Percentiles rank a stretch among this genome's conserved stretches.
Conservation (phyloP, 345 rosid species). For the Anacardium occidentale region DNA sequence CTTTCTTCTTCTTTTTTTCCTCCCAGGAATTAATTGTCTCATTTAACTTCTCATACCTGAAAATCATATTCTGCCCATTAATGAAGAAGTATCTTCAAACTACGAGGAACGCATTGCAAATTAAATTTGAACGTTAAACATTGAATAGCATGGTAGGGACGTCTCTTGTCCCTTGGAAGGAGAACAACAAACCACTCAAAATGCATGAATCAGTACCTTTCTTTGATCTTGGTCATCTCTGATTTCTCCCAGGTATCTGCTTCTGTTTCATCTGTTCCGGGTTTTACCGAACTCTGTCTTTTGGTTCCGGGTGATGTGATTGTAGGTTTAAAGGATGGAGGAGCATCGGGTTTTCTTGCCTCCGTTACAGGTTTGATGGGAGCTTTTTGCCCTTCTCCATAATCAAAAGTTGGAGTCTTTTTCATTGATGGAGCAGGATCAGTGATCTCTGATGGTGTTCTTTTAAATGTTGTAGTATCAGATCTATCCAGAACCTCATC, state of each 20-base stretch:
- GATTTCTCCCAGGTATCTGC: constrained; percentile 66
- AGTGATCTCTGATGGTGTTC: constrained; percentile 7
- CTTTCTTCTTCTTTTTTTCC: constrained; percentile 50
- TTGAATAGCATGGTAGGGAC: background rate
- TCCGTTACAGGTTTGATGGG: constrained; percentile 16
- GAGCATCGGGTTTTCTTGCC: too few species aligned
- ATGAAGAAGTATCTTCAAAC: background rate
- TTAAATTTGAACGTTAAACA: background rate
- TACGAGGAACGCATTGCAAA: background rate
- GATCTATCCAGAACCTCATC: constrained; percentile 25
- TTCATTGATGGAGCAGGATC: constrained; percentile 30
- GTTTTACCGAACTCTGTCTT: constrained; percentile 19
- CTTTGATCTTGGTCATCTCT: constrained; percentile 46
- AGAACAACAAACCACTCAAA: too few species aligned
- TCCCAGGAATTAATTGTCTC: constrained; percentile 58
- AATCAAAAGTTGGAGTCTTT: constrained; percentile 24
- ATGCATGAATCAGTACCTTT: constrained; percentile 29
- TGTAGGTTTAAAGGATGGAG: constrained; percentile 21
- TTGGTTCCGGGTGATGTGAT: constrained; percentile 16
- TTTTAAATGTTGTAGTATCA: constrained; percentile 18
- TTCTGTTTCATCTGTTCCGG: constrained; percentile 23
- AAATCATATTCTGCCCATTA: constrained; percentile 13
- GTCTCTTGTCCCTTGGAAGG: too few species aligned
- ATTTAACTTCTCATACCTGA: constrained; percentile 54
- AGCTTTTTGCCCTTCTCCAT: constrained; percentile 4